Evolutionary conservation across 2,329 filamentous ascomycete genomes (phyloP), one percentile per base, ranked within the genome.

Genomic region (Aspergillus niger): DNA sequence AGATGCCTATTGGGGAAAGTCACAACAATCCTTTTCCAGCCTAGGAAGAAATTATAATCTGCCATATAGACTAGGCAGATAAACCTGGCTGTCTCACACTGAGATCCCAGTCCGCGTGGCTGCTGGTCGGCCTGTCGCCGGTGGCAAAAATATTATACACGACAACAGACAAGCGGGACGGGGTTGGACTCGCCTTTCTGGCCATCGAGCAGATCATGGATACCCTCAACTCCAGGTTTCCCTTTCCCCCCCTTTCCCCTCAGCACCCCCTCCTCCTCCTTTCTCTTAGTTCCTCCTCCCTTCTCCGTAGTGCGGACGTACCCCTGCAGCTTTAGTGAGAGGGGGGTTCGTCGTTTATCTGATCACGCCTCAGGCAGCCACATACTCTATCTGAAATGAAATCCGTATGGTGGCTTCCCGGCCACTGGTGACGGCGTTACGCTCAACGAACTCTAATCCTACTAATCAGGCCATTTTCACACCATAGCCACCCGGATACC

Each of bases 341-440:
- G 47, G 24, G 44, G 15, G 47, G 24, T 50, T 28, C n/a, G 17
- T 44, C 24, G 43, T 44, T 44, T 44, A 54, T 55, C 52, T 55
- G 38, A 44, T 55, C 52, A 28, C 52, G 52, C 52, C 52, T 55
- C 52, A 55, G 52, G 52, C 52, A 55, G 52, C 52, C 20, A 55
- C n/a, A 11, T 24, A 44, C 41, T 53, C 30, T 44, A 53, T 43
- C 47, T 50, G 47, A 50, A 15, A 28, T 6, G 44, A 10, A 30
- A 36, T 11, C 6, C 15, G 32, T 36, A 36, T 36, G 32, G 32
- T 36, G 30, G 30, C 4, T 11, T 36, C 11, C 32, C 26, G 26
- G 26, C 26, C 5, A 17, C 8, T 22, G 22, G 24, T 49, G 13
- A 26, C 44, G 13, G 44, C 24, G 24, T 49, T 26, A 26, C 24